Percentiles rank a stretch among this genome's conserved stretches.
These are phyloP conservation scores for Blastobotrys arbuscula DNA, from an alignment of 1,139 yeast genomes.

Conservation along the genomic window DNA sequence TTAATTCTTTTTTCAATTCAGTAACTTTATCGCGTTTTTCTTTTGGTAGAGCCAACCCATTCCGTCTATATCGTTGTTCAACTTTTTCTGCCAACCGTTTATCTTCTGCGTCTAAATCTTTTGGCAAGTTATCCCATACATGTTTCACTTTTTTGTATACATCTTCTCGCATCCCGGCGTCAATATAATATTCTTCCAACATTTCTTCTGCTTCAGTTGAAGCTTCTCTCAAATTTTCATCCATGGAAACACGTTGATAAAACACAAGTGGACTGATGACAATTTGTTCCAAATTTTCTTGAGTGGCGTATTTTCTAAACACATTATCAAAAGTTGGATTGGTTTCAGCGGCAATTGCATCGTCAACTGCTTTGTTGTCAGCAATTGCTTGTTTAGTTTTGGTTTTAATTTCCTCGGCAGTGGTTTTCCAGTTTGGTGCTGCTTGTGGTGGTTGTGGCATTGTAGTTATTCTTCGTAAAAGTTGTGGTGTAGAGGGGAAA, in stretches of 20 bases:
- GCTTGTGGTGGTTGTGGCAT: constrained; percentile 37
- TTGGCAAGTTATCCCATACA: constrained; percentile 39
- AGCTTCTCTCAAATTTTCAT: constrained; percentile 62
- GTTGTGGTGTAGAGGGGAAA: too few species aligned
- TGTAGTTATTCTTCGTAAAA: not conserved
- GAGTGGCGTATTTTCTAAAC: constrained; percentile 45
- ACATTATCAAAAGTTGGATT: constrained; percentile 54
- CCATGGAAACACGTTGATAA: constrained; percentile 62
- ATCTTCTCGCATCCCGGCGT: constrained; percentile 61
- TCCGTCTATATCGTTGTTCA: constrained; percentile 52
- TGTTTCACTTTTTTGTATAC: constrained; percentile 54
- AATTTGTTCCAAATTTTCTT: constrained; percentile 45
- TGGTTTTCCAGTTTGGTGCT: constrained; percentile 57
- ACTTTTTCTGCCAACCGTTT: constrained; percentile 52
- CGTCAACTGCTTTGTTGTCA: constrained; percentile 45
- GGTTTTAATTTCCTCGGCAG: constrained; percentile 46
- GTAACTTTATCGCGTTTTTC: constrained; percentile 53
- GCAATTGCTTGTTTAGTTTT: constrained; percentile 44
- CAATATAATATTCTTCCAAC: constrained; percentile 53
- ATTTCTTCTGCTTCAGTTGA: constrained; percentile 57
- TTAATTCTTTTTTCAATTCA: constrained; percentile 52
- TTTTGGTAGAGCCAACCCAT: constrained; percentile 58
- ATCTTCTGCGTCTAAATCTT: constrained; percentile 48
- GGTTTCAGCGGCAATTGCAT: constrained; percentile 44
- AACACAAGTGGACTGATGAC: constrained; percentile 50